These are phyloP conservation scores for Tulasnella sp. DNA, from an alignment of 768 basidiomycete species.

Conservation along the genomic window DNA sequence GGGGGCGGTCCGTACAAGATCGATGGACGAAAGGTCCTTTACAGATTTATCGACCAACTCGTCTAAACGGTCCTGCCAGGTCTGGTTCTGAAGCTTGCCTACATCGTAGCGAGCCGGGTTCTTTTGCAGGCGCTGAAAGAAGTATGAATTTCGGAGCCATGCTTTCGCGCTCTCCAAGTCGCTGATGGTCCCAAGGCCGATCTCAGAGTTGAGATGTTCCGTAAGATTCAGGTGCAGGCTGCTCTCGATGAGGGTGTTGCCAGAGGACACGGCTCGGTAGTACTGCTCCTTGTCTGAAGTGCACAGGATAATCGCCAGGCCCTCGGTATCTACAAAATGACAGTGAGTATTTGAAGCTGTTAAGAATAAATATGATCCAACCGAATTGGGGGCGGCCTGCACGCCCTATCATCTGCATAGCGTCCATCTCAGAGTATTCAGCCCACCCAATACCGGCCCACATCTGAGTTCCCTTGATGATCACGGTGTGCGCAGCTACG, in stretches of 20 bases:
- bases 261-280: slow-evolving; percentile 58
- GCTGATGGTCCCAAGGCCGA: slow-evolving; percentile 75
- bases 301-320: slow-evolving; percentile 74
- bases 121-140: slow-evolving; percentile 74
- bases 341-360: not conserved
- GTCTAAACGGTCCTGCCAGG: slow-evolving; percentile 63
- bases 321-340: slow-evolving; percentile 57
- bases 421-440: slow-evolving; percentile 87
- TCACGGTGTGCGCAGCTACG: slow-evolving; percentile 81
- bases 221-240: slow-evolving; percentile 69
- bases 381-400: slow-evolving; percentile 92
- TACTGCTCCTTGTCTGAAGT: slow-evolving; percentile 60
- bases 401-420: slow-evolving; percentile 94
- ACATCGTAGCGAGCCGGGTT: slow-evolving; percentile 73
- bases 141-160: slow-evolving; percentile 80
- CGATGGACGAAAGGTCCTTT: slow-evolving; percentile 44
- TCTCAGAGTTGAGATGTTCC: slow-evolving; percentile 92
- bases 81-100: slow-evolving; percentile 39
- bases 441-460: slow-evolving; percentile 58
- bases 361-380: slow-evolving; percentile 23
- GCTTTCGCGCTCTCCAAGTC: slow-evolving; percentile 55
- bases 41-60: slow-evolving; percentile 64
- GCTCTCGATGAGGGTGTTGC: slow-evolving; percentile 73
- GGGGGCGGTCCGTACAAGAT: slow-evolving; percentile 38
- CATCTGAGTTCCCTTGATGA: slow-evolving; percentile 81